A percentile compares a stretch with the other conserved stretches of the same genome.
phyloP scores from a whole-genome alignment of 495 filamentous ascomycete species.

The Hypoxylon fuscum region DNA sequence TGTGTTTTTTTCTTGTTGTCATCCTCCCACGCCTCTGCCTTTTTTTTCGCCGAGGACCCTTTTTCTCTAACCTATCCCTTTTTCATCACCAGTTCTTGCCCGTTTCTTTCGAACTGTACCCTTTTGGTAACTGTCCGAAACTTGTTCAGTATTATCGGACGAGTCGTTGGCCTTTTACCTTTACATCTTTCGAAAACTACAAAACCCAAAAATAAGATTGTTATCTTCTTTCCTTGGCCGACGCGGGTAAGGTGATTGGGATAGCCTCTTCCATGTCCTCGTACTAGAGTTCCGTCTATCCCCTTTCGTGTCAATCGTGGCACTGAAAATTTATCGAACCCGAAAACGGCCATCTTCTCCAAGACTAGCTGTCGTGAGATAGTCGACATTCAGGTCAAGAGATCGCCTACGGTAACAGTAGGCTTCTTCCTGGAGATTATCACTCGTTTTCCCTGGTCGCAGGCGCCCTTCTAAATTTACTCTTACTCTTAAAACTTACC shows the following conservation, averaged over 20 bases:
- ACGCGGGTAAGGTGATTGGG: conserved; percentile 42
- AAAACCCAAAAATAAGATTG: conserved; percentile 27
- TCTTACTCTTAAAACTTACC: conserved; percentile 42
- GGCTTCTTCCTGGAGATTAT: conserved; percentile 52
- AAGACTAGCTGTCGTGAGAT: conserved; percentile 47
- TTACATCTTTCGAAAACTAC: conserved; percentile 17
- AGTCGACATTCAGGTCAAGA: conserved; percentile 41
- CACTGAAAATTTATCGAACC: conserved; percentile 36
- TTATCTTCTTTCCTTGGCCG: conserved; percentile 29
- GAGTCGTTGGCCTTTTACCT: conserved; percentile 12
- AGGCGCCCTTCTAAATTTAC: conserved; percentile 64
- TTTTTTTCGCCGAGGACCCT: conserved; percentile 36
- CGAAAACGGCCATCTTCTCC: conserved; percentile 33
- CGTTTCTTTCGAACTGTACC: conserved; percentile 30
- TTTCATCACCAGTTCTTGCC: conserved; percentile 25
- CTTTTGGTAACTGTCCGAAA: conserved; percentile 28
- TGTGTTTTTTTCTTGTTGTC: conserved; percentile 46
- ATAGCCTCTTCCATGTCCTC: conserved; percentile 43
- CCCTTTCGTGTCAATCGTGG: conserved; percentile 41
- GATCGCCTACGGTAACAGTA: conserved; percentile 61
- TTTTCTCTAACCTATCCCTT: conserved; percentile 38
- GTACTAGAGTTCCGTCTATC: conserved; percentile 34
- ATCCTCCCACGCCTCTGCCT: conserved; percentile 33
- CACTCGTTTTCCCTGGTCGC: conserved; percentile 58
- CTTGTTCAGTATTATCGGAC: conserved; percentile 18